Percentiles rank a stretch among this genome's conserved stretches.
Evolutionary conservation across 75 land plant species (phyloP).

Genomic region (Picea glauca): DNA sequence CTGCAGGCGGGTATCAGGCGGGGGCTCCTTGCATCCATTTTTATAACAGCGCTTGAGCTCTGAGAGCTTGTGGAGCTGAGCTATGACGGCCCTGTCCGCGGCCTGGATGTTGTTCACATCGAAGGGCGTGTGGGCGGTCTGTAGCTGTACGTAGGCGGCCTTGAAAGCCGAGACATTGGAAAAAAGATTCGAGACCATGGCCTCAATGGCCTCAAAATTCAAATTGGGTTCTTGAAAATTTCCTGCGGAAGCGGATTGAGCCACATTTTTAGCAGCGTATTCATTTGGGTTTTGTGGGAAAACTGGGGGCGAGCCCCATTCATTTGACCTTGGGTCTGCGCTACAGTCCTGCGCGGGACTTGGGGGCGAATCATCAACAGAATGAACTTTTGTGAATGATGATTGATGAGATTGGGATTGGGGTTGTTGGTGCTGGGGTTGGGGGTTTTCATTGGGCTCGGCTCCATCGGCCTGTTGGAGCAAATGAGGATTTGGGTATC

Average conservation of each 20-base stretch:
- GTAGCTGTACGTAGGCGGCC: constrained; percentile 71
- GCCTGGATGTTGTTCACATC: constrained; percentile 74
- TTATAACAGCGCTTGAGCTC: constrained; percentile 74
- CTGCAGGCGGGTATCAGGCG: constrained; percentile 42
- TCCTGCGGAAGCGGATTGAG: too few species aligned
- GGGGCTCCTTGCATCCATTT: constrained; percentile 38
- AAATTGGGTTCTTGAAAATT: too few species aligned
- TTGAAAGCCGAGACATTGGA: constrained; percentile 61
- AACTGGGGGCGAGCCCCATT: too few species aligned
- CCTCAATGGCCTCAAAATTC: constrained; percentile 64
- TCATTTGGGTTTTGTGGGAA: neutral
- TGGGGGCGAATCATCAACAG: too few species aligned
- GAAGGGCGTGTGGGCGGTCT: constrained; percentile 78
- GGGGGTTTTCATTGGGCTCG: constrained; percentile 3
- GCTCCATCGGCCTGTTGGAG: constrained; percentile 8
- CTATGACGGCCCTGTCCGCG: constrained; percentile 76
- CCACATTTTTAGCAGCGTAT: neutral
- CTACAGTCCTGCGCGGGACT: too few species aligned
- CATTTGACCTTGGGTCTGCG: too few species aligned
- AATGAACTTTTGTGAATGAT: too few species aligned
- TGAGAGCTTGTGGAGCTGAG: constrained; percentile 50
- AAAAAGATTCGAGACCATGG: constrained; percentile 52
- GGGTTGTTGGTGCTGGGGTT: constrained; percentile 3
- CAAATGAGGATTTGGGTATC: constrained; percentile 1
- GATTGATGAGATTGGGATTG: too few species aligned